Conservation (phyloP, 768 basidiomycete species). For the Leccinellum luteum region DNA sequence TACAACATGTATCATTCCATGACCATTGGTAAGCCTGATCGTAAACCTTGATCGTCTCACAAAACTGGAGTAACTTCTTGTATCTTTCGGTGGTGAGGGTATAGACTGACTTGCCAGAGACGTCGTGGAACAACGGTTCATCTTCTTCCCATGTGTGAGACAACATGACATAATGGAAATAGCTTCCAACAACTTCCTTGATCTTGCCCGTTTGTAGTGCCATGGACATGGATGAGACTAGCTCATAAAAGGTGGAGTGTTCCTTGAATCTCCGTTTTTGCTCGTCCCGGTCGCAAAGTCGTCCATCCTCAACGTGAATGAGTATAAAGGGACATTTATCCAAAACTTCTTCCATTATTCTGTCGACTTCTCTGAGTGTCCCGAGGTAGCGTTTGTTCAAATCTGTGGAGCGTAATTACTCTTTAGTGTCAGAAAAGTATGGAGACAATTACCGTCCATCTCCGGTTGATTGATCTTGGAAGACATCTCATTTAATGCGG, state of each 20-base stretch:
- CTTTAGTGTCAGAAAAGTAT: too few relatives aligned
- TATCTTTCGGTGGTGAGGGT: not conserved
- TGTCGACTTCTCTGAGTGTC: not conserved
- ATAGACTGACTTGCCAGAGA: not conserved
- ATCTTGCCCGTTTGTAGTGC: not conserved
- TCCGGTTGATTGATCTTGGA: not conserved
- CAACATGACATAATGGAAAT: slow-evolving; percentile 18
- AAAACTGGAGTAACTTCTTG: slow-evolving; percentile 9
- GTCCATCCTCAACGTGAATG: slow-evolving; percentile 7
- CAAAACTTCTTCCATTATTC: not conserved
- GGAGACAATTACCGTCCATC: not conserved
- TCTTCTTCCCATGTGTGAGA: slow-evolving; percentile 14
- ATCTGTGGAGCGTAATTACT: not conserved
- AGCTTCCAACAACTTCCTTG: not conserved
- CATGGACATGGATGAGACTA: slow-evolving; percentile 6
- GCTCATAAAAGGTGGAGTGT: not conserved
- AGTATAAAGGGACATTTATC: slow-evolving; percentile 8
- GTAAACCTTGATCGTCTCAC: slow-evolving; percentile 1
- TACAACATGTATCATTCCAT: slow-evolving; percentile 15
- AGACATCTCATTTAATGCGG: not conserved
- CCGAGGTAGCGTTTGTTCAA: not conserved
- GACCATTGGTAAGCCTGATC: slow-evolving; percentile 3
- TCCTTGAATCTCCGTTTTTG: slow-evolving; percentile 2
- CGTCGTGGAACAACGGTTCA: slow-evolving; percentile 10
- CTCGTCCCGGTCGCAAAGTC: slow-evolving; percentile 1